A percentile compares a stretch with the other conserved stretches of the same genome.
phyloP scores from a whole-genome alignment of 257 asterid genomes.

The Ophiorrhiza pumila region DNA sequence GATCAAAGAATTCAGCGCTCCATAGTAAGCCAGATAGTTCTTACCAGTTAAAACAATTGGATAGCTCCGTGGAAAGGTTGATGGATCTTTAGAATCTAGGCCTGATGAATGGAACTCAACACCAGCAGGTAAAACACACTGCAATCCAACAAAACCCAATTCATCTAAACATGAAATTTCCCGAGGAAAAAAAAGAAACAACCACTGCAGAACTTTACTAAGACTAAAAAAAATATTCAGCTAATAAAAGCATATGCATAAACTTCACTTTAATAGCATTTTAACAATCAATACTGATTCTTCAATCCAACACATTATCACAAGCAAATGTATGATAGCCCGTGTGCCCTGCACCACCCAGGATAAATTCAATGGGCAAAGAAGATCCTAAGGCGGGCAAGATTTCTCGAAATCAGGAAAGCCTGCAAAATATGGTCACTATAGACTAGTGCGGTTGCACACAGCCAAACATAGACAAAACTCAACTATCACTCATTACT shows the following conservation, averaged over 20 bases:
- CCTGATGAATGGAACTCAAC: slow-evolving; percentile 64
- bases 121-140: slow-evolving; percentile 90
- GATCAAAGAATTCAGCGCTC: neutral
- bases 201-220: neutral
- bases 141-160: slow-evolving; percentile 14
- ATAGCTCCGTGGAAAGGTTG: slow-evolving; percentile 62
- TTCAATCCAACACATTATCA: neutral
- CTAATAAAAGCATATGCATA: no score
- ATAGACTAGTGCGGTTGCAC: no score
- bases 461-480: no score
- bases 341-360: neutral
- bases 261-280: neutral
- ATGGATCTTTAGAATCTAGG: slow-evolving; percentile 39
- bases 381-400: neutral
- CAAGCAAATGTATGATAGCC: neutral
- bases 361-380: neutral
- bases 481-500: no score
- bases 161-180: neutral
- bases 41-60: slow-evolving; percentile 72
- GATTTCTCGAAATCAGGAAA: no score
- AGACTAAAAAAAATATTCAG: neutral
- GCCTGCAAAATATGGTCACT: no score
- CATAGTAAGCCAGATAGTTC: neutral
- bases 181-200: neutral
- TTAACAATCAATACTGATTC: neutral